These are phyloP conservation scores for Pleurotus sapidus DNA, from an alignment of 768 basidiomycete species.

Conservation along the genomic window DNA sequence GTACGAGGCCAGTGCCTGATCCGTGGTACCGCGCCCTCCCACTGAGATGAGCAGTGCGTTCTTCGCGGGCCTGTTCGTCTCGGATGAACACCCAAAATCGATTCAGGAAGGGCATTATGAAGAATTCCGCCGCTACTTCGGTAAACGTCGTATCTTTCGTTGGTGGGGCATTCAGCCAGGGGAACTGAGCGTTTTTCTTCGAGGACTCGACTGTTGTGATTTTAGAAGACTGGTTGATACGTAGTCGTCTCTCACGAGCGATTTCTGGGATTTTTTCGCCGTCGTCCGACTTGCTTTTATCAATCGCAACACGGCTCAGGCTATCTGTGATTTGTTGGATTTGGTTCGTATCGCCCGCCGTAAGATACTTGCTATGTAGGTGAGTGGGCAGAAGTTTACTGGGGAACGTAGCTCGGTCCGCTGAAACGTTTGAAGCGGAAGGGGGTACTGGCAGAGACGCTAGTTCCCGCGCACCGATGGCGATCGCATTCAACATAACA, in stretches of 20 bases:
- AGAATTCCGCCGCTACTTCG: conserved; percentile 80
- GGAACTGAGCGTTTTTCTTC: neutral
- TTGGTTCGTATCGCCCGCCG: conserved; percentile 29
- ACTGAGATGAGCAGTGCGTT: conserved; percentile 57
- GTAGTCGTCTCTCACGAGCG: conserved; percentile 72
- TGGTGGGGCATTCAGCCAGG: conserved; percentile 4
- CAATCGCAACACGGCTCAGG: conserved; percentile 62
- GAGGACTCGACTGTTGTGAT: conserved; percentile 40
- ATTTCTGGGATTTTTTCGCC: conserved; percentile 58
- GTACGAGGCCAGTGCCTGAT: conserved; percentile 78
- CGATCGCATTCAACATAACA: conserved; percentile 82
- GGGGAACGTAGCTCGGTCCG: conserved; percentile 58
- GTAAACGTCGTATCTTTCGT: conserved; percentile 44
- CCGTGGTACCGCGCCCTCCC: conserved; percentile 60
- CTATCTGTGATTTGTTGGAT: conserved; percentile 60
- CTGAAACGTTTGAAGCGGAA: conserved; percentile 19
- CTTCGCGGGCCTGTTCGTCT: conserved; percentile 77
- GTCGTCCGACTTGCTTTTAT: conserved; percentile 52
- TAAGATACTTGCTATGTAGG: conserved; percentile 69
- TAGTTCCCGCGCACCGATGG: conserved; percentile 82
- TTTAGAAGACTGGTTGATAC: conserved; percentile 48
- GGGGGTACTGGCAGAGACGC: conserved; percentile 43
- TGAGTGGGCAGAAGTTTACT: conserved; percentile 73
- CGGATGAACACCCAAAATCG: conserved; percentile 95
- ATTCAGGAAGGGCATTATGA: conserved; percentile 87